These are phyloP conservation scores for Ophiostoma sp. DNA, from an alignment of 2,329 filamentous ascomycete genomes.

Conservation along the genomic window DNA sequence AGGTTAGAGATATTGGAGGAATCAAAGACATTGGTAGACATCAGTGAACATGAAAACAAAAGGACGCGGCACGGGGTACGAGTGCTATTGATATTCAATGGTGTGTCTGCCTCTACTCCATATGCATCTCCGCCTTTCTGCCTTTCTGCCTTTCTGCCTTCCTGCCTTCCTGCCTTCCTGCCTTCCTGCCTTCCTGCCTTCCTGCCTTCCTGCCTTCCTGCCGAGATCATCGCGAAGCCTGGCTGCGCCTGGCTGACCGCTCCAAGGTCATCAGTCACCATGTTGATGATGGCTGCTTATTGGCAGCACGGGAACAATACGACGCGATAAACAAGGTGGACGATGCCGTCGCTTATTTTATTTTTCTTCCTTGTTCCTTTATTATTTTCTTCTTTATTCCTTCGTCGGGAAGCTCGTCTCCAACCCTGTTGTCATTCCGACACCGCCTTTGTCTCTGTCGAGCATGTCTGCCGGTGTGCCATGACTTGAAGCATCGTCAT, in stretches of 20 bases:
- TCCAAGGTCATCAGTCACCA: background rate
- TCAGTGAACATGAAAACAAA: background rate
- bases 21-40: background rate
- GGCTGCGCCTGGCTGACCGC: constrained; percentile 2
- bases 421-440: background rate
- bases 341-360: background rate
- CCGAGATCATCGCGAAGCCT: background rate
- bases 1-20: background rate
- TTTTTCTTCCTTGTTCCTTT: background rate
- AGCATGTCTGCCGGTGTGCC: background rate
- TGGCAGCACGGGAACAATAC: background rate
- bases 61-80: background rate
- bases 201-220: background rate
- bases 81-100: background rate
- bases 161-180: background rate
- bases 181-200: background rate
- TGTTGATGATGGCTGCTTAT: background rate
- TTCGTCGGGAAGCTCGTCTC: background rate
- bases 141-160: background rate
- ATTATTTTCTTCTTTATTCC: background rate
- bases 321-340: background rate
- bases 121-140: too few species aligned
- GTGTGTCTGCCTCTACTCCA: background rate
- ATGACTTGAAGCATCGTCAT: background rate
- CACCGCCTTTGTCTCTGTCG: background rate